Evolutionary conservation across 768 basidiomycete genomes (phyloP), one percentile per base, ranked within the genome.

Genomic region (Leccinellum albellum): DNA sequence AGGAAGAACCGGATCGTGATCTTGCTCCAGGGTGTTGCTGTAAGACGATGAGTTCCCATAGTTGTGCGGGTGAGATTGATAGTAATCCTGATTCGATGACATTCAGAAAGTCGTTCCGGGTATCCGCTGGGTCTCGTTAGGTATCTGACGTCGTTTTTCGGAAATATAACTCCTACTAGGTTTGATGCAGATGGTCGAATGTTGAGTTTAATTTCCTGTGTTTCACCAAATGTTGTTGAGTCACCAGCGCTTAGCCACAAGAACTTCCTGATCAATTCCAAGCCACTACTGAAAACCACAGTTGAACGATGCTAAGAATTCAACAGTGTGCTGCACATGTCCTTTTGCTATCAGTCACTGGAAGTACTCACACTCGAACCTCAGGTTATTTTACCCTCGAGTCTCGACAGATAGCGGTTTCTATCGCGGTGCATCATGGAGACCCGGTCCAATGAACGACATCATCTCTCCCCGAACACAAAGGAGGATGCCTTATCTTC

Each of bases 1-100:
- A 23, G 67, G 65, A 33, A 66, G 14, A 29, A 66, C 56, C 20
- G 69, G 69, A n/a, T 74, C 66, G 57, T 66, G 66, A 20, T 76
- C 75, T 48, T 65, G 63, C 23, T 69, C 68, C 32, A 53, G 10
- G 31, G 58, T 26, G 21, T 46, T 46, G 32, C 32, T 23, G 44
- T 61, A 51, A 35, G 61, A 35, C 5, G 50, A 9, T 17, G 63
- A 50, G 60, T 67, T 65, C 32, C 26, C 47, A 33, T 65, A 62
- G 48, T 6, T 31, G 24, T 56, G 64, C 8, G 58, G 50, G 23
- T 52, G 54, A 33, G 50, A 8, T 3, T 66, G 59, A 48, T 67
- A 67, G 47, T 62, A 69, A 10, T 68, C 68, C 17, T 69, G 65
- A 33, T 56, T 69, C 17, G 67, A 64, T 29, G 67, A 50, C 67